Conservation (phyloP, 2,329 filamentous ascomycete species). For the Aspergillus tubingensis region DNA sequence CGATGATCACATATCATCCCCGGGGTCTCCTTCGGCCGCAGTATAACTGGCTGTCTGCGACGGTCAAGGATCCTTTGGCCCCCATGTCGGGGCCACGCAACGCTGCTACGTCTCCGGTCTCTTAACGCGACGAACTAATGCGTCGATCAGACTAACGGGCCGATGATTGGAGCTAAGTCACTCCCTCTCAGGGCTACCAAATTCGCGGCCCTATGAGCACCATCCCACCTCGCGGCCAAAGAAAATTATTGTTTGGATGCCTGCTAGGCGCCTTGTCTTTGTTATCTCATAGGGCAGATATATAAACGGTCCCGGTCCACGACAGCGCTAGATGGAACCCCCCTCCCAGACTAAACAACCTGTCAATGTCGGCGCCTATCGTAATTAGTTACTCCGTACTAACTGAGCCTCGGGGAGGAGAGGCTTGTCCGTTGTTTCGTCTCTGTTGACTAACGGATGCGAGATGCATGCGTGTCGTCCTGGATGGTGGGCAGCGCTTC, state of each 20-base stretch:
- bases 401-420: background rate
- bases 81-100: constrained; percentile 9
- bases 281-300: background rate
- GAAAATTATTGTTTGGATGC: background rate
- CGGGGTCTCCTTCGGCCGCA: background rate
- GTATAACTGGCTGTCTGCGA: background rate
- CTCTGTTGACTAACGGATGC: background rate
- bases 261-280: background rate
- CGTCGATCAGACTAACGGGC: constrained; percentile 5
- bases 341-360: background rate
- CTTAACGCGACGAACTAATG: background rate
- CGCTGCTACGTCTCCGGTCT: background rate
- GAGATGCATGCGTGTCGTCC: background rate
- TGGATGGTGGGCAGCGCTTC: constrained; percentile 3
- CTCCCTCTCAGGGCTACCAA: background rate
- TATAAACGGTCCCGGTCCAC: background rate
- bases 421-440: background rate
- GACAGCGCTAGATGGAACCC: background rate
- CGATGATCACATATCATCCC: background rate
- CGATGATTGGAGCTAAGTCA: constrained; percentile 2
- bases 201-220: background rate
- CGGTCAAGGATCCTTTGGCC: background rate
- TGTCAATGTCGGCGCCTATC: background rate
- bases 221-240: background rate
- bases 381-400: background rate